Base-by-base conservation (phyloP, 108 stramenopile genomes). In the Halocafeteria seosinensis region DNA sequence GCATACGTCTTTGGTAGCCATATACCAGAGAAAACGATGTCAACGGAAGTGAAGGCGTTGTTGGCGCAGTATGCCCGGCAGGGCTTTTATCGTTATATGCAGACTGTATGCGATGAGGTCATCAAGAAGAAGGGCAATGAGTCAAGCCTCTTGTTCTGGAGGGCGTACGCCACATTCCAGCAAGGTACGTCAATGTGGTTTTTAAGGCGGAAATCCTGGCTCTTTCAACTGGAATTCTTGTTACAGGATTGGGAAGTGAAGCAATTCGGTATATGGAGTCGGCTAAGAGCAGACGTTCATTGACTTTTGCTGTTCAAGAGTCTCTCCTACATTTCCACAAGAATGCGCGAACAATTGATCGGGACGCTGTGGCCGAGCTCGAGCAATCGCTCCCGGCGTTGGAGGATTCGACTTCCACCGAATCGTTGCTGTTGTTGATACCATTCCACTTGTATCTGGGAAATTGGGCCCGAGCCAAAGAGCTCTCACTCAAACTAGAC, bases 191-290 rank as follows among this genome's bases (percentile, higher is more conserved):
- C 21, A 17, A 47, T 21, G 21, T 21, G 42, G n/a, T 47, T 47
- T 47, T 47, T 21, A n/a, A 21, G 42, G n/a, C 21, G 17, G 42
- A 21, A 21, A n/a, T n/a, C 17, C 17, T 21, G 17, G 42, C n/a
- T n/a, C n/a, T 47, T 47, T 17, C 42, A 17, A 47, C 21, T n/a
- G 21, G 42, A 47, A 17, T n/a, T 21, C n/a, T 47, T 32, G 42
- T 23, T 64, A 37, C 53, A 62, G 0, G 61, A 24, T 52, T 3
- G 29, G 38, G 37, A 1, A 28, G 50, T 21, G 75, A 69, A 34
- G 73, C 73, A 2, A 75, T 81, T 23, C 77, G 80, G 3, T 60
- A 78, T 34, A 42, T 79, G 36, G 77, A 78, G 34, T 26, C 34
- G 30, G 63, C 79, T 0, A 66, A 66, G 38, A 38, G 63, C 21